These are phyloP conservation scores for Pezicula radicicola DNA, from an alignment of 2,329 filamentous ascomycete genomes.

Conservation along the genomic window DNA sequence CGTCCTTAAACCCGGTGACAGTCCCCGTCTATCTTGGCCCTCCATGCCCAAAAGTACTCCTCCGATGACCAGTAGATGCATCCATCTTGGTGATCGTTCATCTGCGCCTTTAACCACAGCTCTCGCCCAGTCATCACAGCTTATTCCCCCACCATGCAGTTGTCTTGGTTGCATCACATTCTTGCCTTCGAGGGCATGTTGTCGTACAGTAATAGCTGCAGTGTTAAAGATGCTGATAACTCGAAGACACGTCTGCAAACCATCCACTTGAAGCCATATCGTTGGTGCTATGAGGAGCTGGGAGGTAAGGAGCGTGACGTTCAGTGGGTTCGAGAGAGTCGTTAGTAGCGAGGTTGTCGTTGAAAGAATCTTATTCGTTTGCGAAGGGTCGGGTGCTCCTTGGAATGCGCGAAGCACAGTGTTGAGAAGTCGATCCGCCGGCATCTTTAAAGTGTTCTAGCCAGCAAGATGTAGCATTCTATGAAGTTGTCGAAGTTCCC, in stretches of 20 bases:
- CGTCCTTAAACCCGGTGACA: constrained; percentile 48
- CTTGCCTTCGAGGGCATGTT: constrained; percentile 29
- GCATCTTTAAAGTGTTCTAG: constrained; percentile 18
- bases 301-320: constrained; percentile 54
- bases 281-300: constrained; percentile 56
- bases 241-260: constrained; percentile 46
- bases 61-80: constrained; percentile 61
- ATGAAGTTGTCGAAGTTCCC: neutral
- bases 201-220: constrained; percentile 34
- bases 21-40: constrained; percentile 50
- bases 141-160: constrained; percentile 55
- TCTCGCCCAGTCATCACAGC: constrained; percentile 34
- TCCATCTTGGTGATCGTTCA: constrained; percentile 64
- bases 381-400: constrained; percentile 16
- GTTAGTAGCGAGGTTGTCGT: constrained; percentile 54
- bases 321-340: constrained; percentile 55
- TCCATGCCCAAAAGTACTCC: constrained; percentile 61
- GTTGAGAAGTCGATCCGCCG: constrained; percentile 28
- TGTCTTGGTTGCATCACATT: constrained; percentile 30
- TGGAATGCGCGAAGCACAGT: constrained; percentile 29
- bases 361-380: constrained; percentile 34
- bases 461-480: neutral
- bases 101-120: constrained; percentile 36
- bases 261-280: constrained; percentile 51
- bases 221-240: constrained; percentile 56